Conservation (phyloP, 2,329 filamentous ascomycete species). For the Tolypocladium nubicola region DNA sequence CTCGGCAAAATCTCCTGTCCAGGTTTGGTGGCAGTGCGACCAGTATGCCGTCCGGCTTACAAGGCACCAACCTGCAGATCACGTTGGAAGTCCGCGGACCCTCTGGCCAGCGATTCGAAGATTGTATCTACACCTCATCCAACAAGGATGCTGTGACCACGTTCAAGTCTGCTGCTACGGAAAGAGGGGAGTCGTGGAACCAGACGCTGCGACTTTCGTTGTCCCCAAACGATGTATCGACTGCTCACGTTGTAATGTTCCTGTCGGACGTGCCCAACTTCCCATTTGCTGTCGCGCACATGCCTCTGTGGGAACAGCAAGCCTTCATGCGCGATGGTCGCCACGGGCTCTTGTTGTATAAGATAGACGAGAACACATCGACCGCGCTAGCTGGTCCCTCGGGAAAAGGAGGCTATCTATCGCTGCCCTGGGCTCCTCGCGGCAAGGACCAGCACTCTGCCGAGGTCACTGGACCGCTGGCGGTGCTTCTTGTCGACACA, state of each 20-base stretch:
- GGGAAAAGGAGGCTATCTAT: constrained; percentile 80
- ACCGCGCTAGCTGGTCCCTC: constrained; percentile 47
- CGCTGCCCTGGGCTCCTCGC: constrained; percentile 66
- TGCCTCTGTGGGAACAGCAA: constrained; percentile 86
- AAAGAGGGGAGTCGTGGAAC: constrained; percentile 75
- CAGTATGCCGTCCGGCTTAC: constrained; percentile 49
- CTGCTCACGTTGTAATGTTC: constrained; percentile 81
- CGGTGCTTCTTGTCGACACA: constrained; percentile 68
- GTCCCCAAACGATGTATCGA: constrained; percentile 66
- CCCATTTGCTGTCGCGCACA: constrained; percentile 84
- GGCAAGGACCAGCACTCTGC: constrained; percentile 57
- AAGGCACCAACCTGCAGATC: constrained; percentile 70
- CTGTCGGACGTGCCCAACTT: constrained; percentile 77
- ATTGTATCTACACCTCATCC: constrained; percentile 78
- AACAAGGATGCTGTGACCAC: constrained; percentile 70
- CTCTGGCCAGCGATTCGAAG: constrained; percentile 72
- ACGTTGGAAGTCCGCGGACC: constrained; percentile 78
- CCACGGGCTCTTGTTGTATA: constrained; percentile 75
- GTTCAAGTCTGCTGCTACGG: constrained; percentile 76
- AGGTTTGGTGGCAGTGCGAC: constrained; percentile 64
- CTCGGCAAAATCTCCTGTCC: constrained; percentile 61
- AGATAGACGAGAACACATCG: constrained; percentile 83
- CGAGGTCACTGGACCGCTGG: constrained; percentile 70
- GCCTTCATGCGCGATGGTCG: constrained; percentile 82
- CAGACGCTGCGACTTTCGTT: constrained; percentile 78